These are phyloP conservation scores for Ceratocystis cubensis DNA, from an alignment of 2,329 filamentous ascomycete genomes.

Conservation along the genomic window DNA sequence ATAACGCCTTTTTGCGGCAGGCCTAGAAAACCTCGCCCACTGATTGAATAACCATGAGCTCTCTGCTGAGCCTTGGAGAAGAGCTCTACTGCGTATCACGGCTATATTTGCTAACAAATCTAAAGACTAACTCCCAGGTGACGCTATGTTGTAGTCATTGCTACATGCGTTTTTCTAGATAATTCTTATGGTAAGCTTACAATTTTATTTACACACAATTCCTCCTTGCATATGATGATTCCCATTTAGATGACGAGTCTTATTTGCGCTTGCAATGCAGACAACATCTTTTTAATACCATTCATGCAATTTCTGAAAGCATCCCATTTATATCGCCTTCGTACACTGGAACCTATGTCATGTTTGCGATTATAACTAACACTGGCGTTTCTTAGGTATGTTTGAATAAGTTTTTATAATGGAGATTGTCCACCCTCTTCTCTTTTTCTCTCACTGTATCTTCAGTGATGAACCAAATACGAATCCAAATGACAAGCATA, in stretches of 20 bases:
- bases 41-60: conserved; percentile 40
- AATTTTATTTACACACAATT: neutral
- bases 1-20: conserved; percentile 86
- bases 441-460: conserved; percentile 1
- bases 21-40: conserved; percentile 99
- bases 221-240: conserved; percentile 29
- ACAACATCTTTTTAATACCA: conserved; percentile 54
- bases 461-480: conserved; percentile 37
- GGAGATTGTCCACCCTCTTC: neutral
- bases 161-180: neutral
- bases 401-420: neutral
- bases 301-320: conserved; percentile 53
- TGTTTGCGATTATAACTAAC: neutral
- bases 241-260: conserved; percentile 62
- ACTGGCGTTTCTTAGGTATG: conserved; percentile 1
- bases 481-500: conserved; percentile 85
- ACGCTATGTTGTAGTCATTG: neutral
- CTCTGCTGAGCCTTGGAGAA: neutral
- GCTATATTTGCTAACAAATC: neutral
- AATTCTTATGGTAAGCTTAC: conserved; percentile 17
- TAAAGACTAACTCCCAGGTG: neutral
- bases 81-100: neutral
- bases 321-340: conserved; percentile 17
- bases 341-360: neutral
- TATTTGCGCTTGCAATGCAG: conserved; percentile 61